Conservation (phyloP, 2,329 filamentous ascomycete genomes). For the Talaromyces sp. region DNA sequence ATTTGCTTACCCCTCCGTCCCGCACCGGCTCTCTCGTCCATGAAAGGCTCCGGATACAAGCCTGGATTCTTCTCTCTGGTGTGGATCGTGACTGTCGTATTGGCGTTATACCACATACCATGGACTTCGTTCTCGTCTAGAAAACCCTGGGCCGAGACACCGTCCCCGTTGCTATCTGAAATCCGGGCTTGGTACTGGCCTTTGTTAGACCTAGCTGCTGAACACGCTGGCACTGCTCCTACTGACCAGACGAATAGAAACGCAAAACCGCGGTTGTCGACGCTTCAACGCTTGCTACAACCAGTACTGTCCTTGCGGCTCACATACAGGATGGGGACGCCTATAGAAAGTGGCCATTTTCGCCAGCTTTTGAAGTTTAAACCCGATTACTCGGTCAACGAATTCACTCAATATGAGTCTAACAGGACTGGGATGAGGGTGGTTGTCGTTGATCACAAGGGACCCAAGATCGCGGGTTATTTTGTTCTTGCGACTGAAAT, state of each 20-base stretch:
- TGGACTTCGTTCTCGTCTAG: not conserved
- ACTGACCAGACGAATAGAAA: conserved; percentile 3
- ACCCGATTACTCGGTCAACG: conserved; percentile 81
- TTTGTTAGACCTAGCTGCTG: not conserved
- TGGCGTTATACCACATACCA: not conserved
- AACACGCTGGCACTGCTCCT: not conserved
- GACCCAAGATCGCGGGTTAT: conserved; percentile 91
- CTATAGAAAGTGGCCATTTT: conserved; percentile 52
- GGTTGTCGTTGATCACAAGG: conserved; percentile 83
- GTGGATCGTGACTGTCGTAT: not conserved
- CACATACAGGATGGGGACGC: conserved; percentile 48
- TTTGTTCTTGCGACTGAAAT: conserved; percentile 97
- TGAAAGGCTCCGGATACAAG: not conserved
- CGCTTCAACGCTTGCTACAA: conserved; percentile 6
- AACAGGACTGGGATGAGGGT: conserved; percentile 91
- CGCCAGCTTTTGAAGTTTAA: conserved; percentile 79
- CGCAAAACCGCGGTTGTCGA: not conserved
- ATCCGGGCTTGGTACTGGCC: not conserved
- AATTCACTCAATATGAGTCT: conserved; percentile 93
- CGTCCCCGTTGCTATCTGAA: not conserved
- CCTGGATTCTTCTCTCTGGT: not conserved
- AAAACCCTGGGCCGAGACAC: not conserved
- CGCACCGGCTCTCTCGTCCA: not conserved
- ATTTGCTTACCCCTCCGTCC: not conserved
- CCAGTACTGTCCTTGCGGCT: conserved; percentile 1